Evolutionary conservation across 129 eudicot genomes (phyloP).

Genomic region (Centaurea solstitialis): DNA sequence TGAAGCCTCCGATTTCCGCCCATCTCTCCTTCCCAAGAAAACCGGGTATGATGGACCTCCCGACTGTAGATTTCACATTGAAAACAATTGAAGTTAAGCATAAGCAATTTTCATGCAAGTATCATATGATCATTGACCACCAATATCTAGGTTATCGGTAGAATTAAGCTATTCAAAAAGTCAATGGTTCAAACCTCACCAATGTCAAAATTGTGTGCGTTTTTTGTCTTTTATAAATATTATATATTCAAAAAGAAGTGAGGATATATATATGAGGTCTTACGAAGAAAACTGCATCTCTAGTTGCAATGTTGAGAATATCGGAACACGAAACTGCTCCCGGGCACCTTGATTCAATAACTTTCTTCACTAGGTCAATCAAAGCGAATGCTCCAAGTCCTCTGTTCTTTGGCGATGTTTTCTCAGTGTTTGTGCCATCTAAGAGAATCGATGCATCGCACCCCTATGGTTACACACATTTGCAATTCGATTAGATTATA

Average conservation of each 20-base stretch:
- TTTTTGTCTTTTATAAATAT: not conserved
- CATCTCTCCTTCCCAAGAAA: conserved; percentile 78
- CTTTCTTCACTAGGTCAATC: conserved; percentile 69
- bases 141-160: not conserved
- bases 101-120: not conserved
- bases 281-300: conserved; percentile 75
- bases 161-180: too few relatives aligned
- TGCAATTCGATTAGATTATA: not conserved
- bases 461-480: conserved; percentile 47
- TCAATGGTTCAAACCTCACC: not conserved
- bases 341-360: conserved; percentile 66
- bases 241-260: not conserved
- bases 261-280: not conserved
- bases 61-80: conserved; percentile 40
- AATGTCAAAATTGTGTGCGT: not conserved
- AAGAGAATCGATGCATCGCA: conserved; percentile 88
- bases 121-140: not conserved
- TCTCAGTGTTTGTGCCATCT: conserved; percentile 68
- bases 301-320: conserved; percentile 66
- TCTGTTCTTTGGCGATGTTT: conserved; percentile 56
- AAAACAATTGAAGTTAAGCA: not conserved
- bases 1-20: conserved; percentile 56
- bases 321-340: conserved; percentile 86
- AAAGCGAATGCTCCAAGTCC: conserved; percentile 53
- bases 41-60: conserved; percentile 95